Percentiles rank a stretch among this genome's conserved stretches.
Conservation (phyloP, 108 stramenopile species). For the Halocafeteria seosinensis region DNA sequence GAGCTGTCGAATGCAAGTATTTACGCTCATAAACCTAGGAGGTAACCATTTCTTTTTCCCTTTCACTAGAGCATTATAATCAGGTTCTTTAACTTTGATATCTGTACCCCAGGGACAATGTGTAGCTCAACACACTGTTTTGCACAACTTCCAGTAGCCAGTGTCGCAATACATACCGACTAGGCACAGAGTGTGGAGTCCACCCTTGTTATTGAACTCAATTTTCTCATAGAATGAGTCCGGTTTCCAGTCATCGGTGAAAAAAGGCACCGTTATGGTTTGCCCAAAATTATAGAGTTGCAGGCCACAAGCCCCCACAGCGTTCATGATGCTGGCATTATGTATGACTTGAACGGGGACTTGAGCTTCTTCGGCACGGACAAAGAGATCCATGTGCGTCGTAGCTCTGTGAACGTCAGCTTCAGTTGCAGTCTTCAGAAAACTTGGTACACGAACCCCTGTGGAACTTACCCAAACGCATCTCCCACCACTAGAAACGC, state of each 20-base stretch:
- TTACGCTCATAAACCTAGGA: slow-evolving; percentile 92
- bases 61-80: slow-evolving; percentile 77
- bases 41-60: slow-evolving; percentile 69
- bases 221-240: slow-evolving; percentile 84
- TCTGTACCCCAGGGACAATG: too few species aligned
- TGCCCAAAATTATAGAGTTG: slow-evolving; percentile 95
- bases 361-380: slow-evolving; percentile 43
- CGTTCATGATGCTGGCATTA: slow-evolving; percentile 97
- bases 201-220: slow-evolving; percentile 68
- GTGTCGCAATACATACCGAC: too few species aligned
- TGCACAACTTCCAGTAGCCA: too few species aligned
- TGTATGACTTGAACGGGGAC: slow-evolving; percentile 76
- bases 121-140: too few species aligned
- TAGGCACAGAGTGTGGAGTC: slow-evolving; percentile 96
- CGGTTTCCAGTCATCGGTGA: slow-evolving; percentile 77
- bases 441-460: background rate
- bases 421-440: too few species aligned
- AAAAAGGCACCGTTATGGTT: slow-evolving; percentile 89
- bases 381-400: slow-evolving; percentile 20
- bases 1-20: slow-evolving; percentile 66
- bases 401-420: slow-evolving; percentile 14
- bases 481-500: slow-evolving; percentile 93
- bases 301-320: slow-evolving; percentile 81
- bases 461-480: slow-evolving; percentile 53
- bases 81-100: slow-evolving; percentile 93